A percentile compares a stretch with the other conserved stretches of the same genome.
Evolutionary conservation across 257 asterid genomes (phyloP).

Genomic region (Ligustrum vulgare): DNA sequence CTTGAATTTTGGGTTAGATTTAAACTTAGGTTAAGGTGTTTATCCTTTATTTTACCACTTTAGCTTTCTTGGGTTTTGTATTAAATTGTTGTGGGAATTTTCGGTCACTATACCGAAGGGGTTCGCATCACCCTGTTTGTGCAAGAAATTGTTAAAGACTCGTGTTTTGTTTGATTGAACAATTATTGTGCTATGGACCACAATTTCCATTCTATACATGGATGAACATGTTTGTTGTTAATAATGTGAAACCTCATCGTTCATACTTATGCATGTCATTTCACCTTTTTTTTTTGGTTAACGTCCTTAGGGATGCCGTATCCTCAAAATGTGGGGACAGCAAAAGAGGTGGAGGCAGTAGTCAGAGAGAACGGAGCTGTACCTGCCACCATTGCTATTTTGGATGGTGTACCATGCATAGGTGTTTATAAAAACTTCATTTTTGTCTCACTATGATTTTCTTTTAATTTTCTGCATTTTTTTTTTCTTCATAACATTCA

Average conservation of each 20-base stretch:
- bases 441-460: conserved; percentile 12
- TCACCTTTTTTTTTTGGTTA: conserved; percentile 3
- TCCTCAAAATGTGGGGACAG: conserved; percentile 88
- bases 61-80: too few relatives aligned
- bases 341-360: conserved; percentile 75
- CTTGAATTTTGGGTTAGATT: too few relatives aligned
- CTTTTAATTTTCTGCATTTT: conserved; percentile 12
- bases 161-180: neutral
- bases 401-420: conserved; percentile 76
- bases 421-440: conserved; percentile 42
- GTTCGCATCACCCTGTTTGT: too few relatives aligned
- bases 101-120: too few relatives aligned
- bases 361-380: conserved; percentile 78
- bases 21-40: too few relatives aligned
- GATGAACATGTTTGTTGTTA: neutral
- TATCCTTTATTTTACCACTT: too few relatives aligned
- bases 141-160: neutral
- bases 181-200: neutral
- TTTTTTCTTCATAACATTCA: conserved; percentile 15
- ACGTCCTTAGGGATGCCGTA: conserved; percentile 81
- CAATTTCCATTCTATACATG: neutral
- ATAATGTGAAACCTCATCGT: neutral
- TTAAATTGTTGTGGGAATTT: too few relatives aligned
- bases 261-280: neutral
- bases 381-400: conserved; percentile 92